A percentile compares a stretch with the other conserved stretches of the same genome.
Evolutionary conservation across 768 basidiomycete genomes (phyloP).

Genomic region (Rickenella mellea): DNA sequence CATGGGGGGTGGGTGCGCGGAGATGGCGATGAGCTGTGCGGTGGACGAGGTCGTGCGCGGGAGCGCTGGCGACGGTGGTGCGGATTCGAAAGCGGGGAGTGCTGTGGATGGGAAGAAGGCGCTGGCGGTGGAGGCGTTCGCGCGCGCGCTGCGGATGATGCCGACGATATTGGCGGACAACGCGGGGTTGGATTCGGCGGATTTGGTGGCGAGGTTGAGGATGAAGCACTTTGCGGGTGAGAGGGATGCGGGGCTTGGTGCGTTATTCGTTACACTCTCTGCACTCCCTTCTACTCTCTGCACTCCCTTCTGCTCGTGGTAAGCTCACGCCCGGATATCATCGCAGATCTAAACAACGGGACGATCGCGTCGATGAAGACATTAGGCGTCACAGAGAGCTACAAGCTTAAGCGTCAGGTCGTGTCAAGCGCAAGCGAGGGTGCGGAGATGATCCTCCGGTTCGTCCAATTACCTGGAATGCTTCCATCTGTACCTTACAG

Average conservation of each 20-base stretch:
- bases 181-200: conserved; percentile 95
- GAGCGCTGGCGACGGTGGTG: too few relatives aligned
- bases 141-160: conserved; percentile 83
- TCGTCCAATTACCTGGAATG: conserved; percentile 15
- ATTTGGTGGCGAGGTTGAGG: conserved; percentile 80
- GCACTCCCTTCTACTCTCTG: not conserved
- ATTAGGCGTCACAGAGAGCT: conserved; percentile 91
- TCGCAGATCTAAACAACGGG: conserved; percentile 80
- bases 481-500: conserved; percentile 2
- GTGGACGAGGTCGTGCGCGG: conserved; percentile 83
- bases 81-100: too few relatives aligned
- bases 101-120: conserved; percentile 91
- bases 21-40: conserved; percentile 95
- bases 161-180: conserved; percentile 97
- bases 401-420: conserved; percentile 94
- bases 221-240: conserved; percentile 93
- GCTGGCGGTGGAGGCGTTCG: conserved; percentile 89
- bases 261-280: conserved; percentile 16
- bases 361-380: conserved; percentile 79
- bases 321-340: not conserved
- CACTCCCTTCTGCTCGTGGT: not conserved
- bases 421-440: conserved; percentile 92
- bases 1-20: conserved; percentile 93
- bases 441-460: conserved; percentile 97
- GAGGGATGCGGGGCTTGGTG: conserved; percentile 80